Conservation (phyloP, 108 stramenopile species). For the Nitzschia inconspicua region DNA sequence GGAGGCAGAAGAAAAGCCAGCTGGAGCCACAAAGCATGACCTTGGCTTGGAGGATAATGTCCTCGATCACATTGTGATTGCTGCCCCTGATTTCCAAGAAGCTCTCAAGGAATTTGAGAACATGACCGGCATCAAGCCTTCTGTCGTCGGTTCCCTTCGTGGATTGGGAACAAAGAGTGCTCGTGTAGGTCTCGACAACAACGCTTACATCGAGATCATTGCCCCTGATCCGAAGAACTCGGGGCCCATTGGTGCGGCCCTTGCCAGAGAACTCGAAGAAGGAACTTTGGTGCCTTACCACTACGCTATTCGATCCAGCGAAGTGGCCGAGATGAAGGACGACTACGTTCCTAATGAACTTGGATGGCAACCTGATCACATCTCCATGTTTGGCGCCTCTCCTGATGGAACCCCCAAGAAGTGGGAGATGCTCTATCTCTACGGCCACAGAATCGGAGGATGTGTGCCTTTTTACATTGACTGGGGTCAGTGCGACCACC, state of each 20-base stretch:
- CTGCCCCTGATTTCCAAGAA: conserved; percentile 44
- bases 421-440: conserved; percentile 54
- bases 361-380: conserved; percentile 53
- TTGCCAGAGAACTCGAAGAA: conserved; percentile 35
- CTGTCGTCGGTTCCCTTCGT: conserved; percentile 44
- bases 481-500: conserved; percentile 52
- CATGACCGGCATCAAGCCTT: conserved; percentile 44
- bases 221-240: conserved; percentile 53
- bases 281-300: conserved; percentile 43
- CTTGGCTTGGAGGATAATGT: conserved; percentile 47
- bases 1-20: conserved; percentile 29
- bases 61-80: conserved; percentile 53
- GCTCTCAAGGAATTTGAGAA: conserved; percentile 49
- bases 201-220: conserved; percentile 47
- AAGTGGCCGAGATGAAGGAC: conserved; percentile 43
- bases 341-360: conserved; percentile 37
- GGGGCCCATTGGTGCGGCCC: conserved; percentile 42
- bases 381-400: conserved; percentile 49
- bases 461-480: conserved; percentile 49
- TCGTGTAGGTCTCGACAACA: conserved; percentile 39
- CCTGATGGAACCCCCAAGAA: conserved; percentile 48
- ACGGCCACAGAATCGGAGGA: conserved; percentile 54
- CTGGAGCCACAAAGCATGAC: conserved; percentile 32
- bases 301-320: conserved; percentile 43
- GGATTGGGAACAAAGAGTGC: conserved; percentile 53